phyloP scores from a whole-genome alignment of 805 yeast genomes.

The Wickerhamomyces sydowiorum region DNA sequence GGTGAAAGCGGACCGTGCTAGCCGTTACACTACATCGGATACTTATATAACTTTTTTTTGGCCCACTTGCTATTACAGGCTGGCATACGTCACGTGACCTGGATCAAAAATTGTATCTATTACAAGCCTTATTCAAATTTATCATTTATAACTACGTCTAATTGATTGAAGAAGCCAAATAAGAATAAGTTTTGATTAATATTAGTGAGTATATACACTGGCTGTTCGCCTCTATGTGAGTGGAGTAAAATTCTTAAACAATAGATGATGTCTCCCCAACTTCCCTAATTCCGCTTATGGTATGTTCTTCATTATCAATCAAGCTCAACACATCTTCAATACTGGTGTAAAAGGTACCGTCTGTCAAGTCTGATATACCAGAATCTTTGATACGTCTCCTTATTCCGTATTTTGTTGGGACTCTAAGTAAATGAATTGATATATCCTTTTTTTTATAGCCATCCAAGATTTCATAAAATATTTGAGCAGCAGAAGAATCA shows the following conservation, averaged over 20 bases:
- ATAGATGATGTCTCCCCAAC: not conserved
- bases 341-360: conserved; percentile 11
- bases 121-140: too few relatives aligned
- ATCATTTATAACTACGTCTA: too few relatives aligned
- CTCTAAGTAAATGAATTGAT: conserved; percentile 54
- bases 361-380: conserved; percentile 43
- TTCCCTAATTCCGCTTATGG: not conserved
- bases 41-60: not conserved
- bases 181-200: too few relatives aligned
- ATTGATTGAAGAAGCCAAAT: too few relatives aligned
- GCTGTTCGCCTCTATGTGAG: too few relatives aligned
- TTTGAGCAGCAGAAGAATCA: conserved; percentile 78
- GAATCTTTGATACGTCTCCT: conserved; percentile 45
- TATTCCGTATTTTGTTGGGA: conserved; percentile 43
- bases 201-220: too few relatives aligned
- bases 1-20: conserved; percentile 74
- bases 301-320: conserved; percentile 9
- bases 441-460: conserved; percentile 51
- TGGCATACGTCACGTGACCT: not conserved
- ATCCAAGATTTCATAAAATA: conserved; percentile 52
- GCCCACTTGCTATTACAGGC: not conserved
- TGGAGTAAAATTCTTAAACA: not conserved
- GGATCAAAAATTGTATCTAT: too few relatives aligned
- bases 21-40: conserved; percentile 71
- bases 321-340: conserved; percentile 20